Percentiles rank a stretch among this genome's conserved stretches.
phyloP scores from a whole-genome alignment of 257 asterid species.

The Mitragyna speciosa region DNA sequence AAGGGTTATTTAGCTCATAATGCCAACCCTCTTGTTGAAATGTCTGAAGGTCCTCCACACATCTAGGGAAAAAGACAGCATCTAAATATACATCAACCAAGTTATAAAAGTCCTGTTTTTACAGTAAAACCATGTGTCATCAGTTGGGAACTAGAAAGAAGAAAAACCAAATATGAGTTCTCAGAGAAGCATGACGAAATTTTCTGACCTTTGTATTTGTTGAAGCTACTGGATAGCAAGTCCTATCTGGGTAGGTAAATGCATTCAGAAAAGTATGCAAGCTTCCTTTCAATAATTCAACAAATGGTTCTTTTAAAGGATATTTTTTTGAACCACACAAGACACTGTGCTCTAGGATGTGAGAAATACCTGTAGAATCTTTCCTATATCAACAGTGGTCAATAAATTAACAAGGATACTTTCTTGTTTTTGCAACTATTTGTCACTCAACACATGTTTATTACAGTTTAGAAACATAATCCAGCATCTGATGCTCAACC shows the following conservation, averaged over 20 bases:
- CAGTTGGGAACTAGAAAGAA: constrained; percentile 4
- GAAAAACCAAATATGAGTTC: not conserved
- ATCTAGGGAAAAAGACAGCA: constrained; percentile 95
- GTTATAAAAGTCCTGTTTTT: constrained; percentile 88
- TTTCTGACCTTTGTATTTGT: constrained; percentile 77
- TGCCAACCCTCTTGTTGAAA: constrained; percentile 99
- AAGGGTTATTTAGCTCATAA: constrained; percentile 92
- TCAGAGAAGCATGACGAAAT: constrained; percentile 9
- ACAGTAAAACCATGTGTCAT: constrained; percentile 14
- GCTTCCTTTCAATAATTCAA: constrained; percentile 94
- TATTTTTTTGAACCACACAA: constrained; percentile 98
- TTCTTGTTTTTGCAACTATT: not conserved
- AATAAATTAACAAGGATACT: not conserved
- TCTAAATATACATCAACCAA: constrained; percentile 98
- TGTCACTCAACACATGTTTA: not conserved
- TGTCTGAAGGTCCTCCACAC: constrained; percentile 88
- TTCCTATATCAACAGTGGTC: constrained; percentile 58
- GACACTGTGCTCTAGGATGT: constrained; percentile 94
- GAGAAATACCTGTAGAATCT: constrained; percentile 98
- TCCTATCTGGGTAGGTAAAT: constrained; percentile 96
- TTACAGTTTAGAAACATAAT: not conserved
- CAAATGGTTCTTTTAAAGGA: constrained; percentile 95
- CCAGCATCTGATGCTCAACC: not conserved
- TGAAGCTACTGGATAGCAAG: constrained; percentile 99
- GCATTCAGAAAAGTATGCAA: constrained; percentile 94